These are phyloP conservation scores for Oidiodendron maius DNA, from an alignment of 495 filamentous ascomycete species.

Conservation along the genomic window DNA sequence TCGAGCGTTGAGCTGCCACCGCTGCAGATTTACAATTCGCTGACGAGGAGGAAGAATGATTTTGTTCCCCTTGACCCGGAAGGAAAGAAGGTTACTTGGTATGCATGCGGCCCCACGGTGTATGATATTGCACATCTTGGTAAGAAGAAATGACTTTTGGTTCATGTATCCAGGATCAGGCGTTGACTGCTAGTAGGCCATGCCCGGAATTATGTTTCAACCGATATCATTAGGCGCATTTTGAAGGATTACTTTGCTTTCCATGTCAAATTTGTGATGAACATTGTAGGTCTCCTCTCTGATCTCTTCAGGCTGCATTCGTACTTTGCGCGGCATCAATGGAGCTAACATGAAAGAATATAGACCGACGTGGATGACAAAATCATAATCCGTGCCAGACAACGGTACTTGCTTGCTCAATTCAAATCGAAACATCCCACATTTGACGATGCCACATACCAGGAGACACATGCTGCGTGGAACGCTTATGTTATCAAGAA, in stretches of 20 bases:
- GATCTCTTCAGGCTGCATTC: conserved; percentile 72
- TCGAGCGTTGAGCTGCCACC: conserved; percentile 22
- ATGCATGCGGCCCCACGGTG: conserved; percentile 87
- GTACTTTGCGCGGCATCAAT: conserved; percentile 69
- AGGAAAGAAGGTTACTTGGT: conserved; percentile 74
- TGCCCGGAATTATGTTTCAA: conserved; percentile 89
- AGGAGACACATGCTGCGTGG: conserved; percentile 22
- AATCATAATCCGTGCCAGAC: conserved; percentile 69
- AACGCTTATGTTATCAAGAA: conserved; percentile 24
- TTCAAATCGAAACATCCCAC: conserved; percentile 28
- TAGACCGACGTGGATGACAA: conserved; percentile 74
- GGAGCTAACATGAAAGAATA: conserved; percentile 65
- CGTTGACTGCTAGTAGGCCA: conserved; percentile 47
- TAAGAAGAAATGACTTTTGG: conserved; percentile 68
- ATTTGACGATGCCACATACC: conserved; percentile 18
- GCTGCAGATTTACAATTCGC: conserved; percentile 49
- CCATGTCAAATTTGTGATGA: conserved; percentile 89
- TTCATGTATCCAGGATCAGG: conserved; percentile 69
- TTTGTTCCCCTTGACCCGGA: conserved; percentile 73
- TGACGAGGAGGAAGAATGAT: too few relatives aligned
- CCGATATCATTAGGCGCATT: conserved; percentile 87
- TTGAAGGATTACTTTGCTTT: conserved; percentile 81
- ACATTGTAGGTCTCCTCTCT: conserved; percentile 74
- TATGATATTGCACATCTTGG: conserved; percentile 84
- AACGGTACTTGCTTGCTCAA: conserved; percentile 57